Percentiles rank a stretch among this genome's conserved stretches.
These are phyloP conservation scores for Coriolopsis trogii DNA, from an alignment of 1,284 basidiomycete species.

Conservation along the genomic window DNA sequence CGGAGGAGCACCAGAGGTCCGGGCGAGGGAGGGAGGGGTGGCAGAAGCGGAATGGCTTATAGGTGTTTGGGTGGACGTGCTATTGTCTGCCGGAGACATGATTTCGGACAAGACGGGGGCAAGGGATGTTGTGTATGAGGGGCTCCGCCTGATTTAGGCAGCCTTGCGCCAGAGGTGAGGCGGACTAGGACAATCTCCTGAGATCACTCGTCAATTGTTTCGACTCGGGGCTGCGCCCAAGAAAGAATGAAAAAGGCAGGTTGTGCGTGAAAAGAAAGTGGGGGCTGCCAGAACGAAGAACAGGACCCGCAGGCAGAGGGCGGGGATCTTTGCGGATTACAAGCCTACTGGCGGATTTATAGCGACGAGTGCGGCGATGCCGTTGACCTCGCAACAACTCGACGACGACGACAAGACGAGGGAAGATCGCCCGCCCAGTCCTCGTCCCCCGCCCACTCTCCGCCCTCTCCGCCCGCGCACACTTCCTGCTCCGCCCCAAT, in stretches of 20 bases:
- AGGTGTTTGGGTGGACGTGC: constrained; percentile 18
- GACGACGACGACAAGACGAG: constrained; percentile 1
- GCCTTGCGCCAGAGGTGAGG: constrained; percentile 22
- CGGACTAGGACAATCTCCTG: constrained; percentile 21
- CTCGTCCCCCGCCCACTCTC: constrained; percentile 1
- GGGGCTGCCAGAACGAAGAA: constrained; percentile 15
- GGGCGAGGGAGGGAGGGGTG: constrained; percentile 17
- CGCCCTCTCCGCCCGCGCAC: background rate
- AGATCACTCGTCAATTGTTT: constrained; percentile 24
- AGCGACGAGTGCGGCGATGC: constrained; percentile 9
- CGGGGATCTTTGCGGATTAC: constrained; percentile 11
- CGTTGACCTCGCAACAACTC: constrained; percentile 22
- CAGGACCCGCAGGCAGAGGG: background rate
- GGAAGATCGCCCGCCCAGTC: background rate
- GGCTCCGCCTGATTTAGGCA: constrained; percentile 23
- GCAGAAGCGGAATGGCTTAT: constrained; percentile 24
- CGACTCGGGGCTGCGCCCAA: constrained; percentile 24
- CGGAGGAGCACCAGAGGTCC: constrained; percentile 21
- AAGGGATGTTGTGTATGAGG: constrained; percentile 20
- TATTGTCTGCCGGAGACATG: constrained; percentile 30
- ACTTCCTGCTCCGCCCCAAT: constrained; percentile 21
- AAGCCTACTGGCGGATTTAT: constrained; percentile 17
- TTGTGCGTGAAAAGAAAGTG: constrained; percentile 11
- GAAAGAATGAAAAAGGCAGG: constrained; percentile 20
- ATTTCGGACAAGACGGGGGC: constrained; percentile 22